Conservation (phyloP, 1,284 basidiomycete species). For the Cryptococcus sp. region DNA sequence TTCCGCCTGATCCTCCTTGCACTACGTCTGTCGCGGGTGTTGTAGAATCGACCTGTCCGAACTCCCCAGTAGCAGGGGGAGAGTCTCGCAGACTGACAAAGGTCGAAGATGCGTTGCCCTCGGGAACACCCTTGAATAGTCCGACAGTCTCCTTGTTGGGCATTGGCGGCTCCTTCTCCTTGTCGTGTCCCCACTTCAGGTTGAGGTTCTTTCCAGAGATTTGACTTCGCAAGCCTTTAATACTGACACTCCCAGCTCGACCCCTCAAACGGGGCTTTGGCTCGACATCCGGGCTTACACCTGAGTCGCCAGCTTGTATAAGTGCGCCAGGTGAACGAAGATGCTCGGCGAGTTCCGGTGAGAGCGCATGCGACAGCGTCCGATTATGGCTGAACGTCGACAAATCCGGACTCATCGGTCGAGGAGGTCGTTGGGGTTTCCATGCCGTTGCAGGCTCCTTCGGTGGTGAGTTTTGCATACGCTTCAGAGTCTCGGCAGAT, state of each 20-base stretch:
- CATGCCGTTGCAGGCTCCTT: constrained; percentile 10
- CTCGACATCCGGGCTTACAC: constrained; percentile 1
- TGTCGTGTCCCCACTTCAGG: constrained; percentile 7
- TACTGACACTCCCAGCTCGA: not conserved
- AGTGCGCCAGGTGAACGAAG: constrained; percentile 18
- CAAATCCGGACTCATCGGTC: constrained; percentile 35
- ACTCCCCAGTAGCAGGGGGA: not conserved
- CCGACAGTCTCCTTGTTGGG: constrained; percentile 13
- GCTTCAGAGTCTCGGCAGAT: constrained; percentile 29
- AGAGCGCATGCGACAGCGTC: constrained; percentile 24
- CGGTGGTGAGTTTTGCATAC: constrained; percentile 25
- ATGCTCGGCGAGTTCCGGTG: constrained; percentile 21
- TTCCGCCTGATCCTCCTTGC: not conserved
- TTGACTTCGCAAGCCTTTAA: constrained; percentile 19
- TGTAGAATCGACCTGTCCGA: not conserved
- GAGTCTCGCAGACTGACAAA: constrained; percentile 8
- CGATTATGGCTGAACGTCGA: constrained; percentile 7
- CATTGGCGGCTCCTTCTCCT: not conserved
- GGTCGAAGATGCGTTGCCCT: not conserved
- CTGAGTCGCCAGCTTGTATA: not conserved
- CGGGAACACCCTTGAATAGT: constrained; percentile 7
- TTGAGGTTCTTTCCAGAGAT: constrained; percentile 21
- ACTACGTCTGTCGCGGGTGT: not conserved
- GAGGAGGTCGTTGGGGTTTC: constrained; percentile 30
- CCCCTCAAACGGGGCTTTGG: not conserved